Percentiles rank a stretch among this genome's conserved stretches.
Evolutionary conservation across 2,329 filamentous ascomycete genomes (phyloP).

Genomic region (Aureobasidium sp.): DNA sequence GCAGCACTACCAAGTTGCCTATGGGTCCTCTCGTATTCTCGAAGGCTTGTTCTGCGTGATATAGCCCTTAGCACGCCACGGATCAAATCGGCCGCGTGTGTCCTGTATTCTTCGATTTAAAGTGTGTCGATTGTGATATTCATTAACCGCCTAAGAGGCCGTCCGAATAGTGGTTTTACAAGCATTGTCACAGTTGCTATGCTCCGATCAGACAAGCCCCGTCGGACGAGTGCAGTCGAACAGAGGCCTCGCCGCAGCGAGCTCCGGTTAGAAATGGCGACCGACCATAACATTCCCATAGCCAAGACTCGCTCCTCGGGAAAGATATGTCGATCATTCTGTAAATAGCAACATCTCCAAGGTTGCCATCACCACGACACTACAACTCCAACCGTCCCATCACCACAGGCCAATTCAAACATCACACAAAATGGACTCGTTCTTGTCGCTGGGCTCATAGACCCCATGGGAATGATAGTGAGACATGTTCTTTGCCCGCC

Average conservation of each 20-base stretch:
- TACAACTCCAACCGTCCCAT: not conserved
- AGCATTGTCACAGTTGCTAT: not conserved
- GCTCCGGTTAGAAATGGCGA: not conserved
- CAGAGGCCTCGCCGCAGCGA: not conserved
- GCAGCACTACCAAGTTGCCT: not conserved
- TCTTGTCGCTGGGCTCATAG: not conserved
- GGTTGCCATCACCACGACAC: not conserved
- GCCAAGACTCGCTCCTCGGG: conserved; percentile 9
- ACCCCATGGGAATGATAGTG: not conserved
- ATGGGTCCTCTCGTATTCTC: not conserved
- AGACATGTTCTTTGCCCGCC: not conserved
- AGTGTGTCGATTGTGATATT: not conserved
- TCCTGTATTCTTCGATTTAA: not conserved
- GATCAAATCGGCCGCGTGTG: not conserved
- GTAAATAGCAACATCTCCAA: not conserved
- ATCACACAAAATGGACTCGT: too few relatives aligned
- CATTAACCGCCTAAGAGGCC: not conserved
- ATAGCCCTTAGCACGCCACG: not conserved
- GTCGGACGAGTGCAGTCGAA: not conserved
- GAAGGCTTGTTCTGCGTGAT: not conserved
- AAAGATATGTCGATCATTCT: not conserved
- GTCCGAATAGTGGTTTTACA: not conserved
- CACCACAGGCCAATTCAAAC: not conserved
- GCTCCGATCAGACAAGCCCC: not conserved
- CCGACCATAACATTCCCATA: not conserved